phyloP scores from a whole-genome alignment of 495 filamentous ascomycete genomes.

The Polyplosphaeria fusca region DNA sequence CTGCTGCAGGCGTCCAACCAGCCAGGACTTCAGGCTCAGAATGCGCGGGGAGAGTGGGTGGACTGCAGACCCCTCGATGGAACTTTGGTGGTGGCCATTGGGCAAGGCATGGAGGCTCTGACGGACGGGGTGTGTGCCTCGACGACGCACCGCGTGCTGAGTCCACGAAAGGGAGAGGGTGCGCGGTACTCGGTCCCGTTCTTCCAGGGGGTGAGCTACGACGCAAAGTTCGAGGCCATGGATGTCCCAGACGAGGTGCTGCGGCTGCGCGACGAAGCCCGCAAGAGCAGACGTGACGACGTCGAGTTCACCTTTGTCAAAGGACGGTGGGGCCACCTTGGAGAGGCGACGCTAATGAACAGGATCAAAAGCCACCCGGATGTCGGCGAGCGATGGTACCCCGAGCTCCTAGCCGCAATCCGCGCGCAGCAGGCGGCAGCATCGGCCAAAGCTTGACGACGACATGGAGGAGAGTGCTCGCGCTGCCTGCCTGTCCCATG shows the following conservation, averaged over 20 bases:
- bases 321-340: slow-evolving; percentile 63
- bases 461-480: no score
- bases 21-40: slow-evolving; percentile 82
- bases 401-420: slow-evolving; percentile 38
- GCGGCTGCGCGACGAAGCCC: slow-evolving; percentile 52
- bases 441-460: background rate
- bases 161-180: slow-evolving; percentile 60
- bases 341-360: slow-evolving; percentile 78
- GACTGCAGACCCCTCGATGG: slow-evolving; percentile 60
- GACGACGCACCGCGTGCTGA: slow-evolving; percentile 77
- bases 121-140: slow-evolving; percentile 82
- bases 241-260: slow-evolving; percentile 66
- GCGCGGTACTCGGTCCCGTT: slow-evolving; percentile 83
- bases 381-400: slow-evolving; percentile 75
- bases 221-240: slow-evolving; percentile 74
- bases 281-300: slow-evolving; percentile 57
- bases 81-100: slow-evolving; percentile 82
- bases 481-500: background rate
- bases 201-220: slow-evolving; percentile 85
- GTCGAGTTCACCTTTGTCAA: slow-evolving; percentile 77
- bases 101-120: slow-evolving; percentile 86
- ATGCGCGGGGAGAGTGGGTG: slow-evolving; percentile 78
- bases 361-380: slow-evolving; percentile 87
- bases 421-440: slow-evolving; percentile 36
- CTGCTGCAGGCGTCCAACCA: slow-evolving; percentile 83